Conservation (phyloP, 805 yeast species). For the Yamadazyma scolyti region DNA sequence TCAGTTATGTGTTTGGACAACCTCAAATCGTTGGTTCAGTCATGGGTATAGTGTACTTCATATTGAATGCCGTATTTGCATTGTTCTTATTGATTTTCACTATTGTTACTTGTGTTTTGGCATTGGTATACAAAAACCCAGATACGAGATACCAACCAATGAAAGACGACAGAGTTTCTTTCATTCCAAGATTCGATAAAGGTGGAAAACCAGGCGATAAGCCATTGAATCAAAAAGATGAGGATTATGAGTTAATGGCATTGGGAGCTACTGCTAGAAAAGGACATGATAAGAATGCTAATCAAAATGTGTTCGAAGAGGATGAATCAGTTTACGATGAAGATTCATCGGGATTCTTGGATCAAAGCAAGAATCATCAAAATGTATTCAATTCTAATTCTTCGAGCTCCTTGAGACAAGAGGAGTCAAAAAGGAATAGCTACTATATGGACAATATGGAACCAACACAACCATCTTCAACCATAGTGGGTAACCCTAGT, state of each 20-base stretch:
- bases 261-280: slow-evolving; percentile 68
- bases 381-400: slow-evolving; percentile 8
- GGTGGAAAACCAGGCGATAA: slow-evolving; percentile 16
- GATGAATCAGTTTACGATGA: slow-evolving; percentile 34
- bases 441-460: slow-evolving; percentile 23
- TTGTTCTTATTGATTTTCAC: slow-evolving; percentile 79
- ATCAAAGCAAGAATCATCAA: slow-evolving; percentile 9
- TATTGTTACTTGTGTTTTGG: slow-evolving; percentile 80
- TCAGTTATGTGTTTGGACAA: slow-evolving; percentile 77
- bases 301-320: slow-evolving; percentile 18
- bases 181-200: slow-evolving; percentile 64
- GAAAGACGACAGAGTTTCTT: slow-evolving; percentile 95
- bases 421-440: slow-evolving; percentile 23
- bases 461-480: slow-evolving; percentile 42
- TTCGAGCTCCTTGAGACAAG: slow-evolving; percentile 8
- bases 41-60: slow-evolving; percentile 85
- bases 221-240: slow-evolving; percentile 19
- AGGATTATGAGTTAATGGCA: slow-evolving; percentile 65
- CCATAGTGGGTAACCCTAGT: slow-evolving; percentile 39
- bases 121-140: slow-evolving; percentile 84
- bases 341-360: slow-evolving; percentile 14
- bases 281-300: slow-evolving; percentile 47
- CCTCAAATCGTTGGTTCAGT: slow-evolving; percentile 88
- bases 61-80: slow-evolving; percentile 86
- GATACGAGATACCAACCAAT: slow-evolving; percentile 94